Percentiles rank a stretch among this genome's conserved stretches.
phyloP scores from a whole-genome alignment of 2,329 filamentous ascomycete species.

The Cordyceps pruinosa region DNA sequence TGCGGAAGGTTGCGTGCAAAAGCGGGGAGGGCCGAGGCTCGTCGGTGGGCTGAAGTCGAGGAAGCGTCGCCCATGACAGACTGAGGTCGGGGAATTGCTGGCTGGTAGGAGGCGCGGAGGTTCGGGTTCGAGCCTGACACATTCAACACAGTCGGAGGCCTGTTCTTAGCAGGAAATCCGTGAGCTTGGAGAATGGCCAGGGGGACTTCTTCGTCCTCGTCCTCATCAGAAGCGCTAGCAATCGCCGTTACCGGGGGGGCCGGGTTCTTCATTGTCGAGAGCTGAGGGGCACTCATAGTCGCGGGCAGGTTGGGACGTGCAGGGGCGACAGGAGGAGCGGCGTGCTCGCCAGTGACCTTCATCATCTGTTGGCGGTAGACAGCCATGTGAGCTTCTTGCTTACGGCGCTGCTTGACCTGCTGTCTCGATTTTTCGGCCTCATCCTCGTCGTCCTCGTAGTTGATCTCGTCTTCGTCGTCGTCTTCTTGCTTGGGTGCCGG shows the following conservation, averaged over 20 bases:
- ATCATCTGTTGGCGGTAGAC: constrained; percentile 94
- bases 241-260: constrained; percentile 31
- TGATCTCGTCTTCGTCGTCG: constrained; percentile 56
- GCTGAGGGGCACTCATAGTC: constrained; percentile 57
- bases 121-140: constrained; percentile 64
- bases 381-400: constrained; percentile 84
- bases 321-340: constrained; percentile 22
- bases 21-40: constrained; percentile 55
- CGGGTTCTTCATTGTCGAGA: constrained; percentile 34
- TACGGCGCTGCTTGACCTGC: constrained; percentile 68
- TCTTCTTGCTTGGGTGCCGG: constrained; percentile 37
- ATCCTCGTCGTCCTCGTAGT: constrained; percentile 70
- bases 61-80: constrained; percentile 50
- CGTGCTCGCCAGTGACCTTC: constrained; percentile 78
- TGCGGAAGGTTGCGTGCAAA: constrained; percentile 78
- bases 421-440: constrained; percentile 69
- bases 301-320: constrained; percentile 49
- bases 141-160: constrained; percentile 62
- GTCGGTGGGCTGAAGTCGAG: constrained; percentile 21
- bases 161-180: constrained; percentile 74
- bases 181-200: constrained; percentile 82
- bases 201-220: constrained; percentile 86
- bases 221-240: constrained; percentile 71
- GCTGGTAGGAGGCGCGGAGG: constrained; percentile 56
- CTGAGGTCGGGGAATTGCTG: constrained; percentile 25